Base-by-base conservation (phyloP, 164 flowering plant genomes). In the Tetrastigma voinierianum region DNA sequence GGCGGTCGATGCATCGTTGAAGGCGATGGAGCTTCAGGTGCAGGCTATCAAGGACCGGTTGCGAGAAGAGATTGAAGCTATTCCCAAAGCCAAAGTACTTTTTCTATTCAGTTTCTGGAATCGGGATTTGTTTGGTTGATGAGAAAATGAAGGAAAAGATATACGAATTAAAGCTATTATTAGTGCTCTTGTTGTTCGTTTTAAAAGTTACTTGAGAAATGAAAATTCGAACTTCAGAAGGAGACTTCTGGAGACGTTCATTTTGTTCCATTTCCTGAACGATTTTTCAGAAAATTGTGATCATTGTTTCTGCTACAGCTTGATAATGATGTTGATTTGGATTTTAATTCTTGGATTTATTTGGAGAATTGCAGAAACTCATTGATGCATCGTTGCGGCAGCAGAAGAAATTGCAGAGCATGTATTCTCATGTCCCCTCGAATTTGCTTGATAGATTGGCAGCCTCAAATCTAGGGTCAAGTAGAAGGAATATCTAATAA, bases 41-140 rank as follows among this genome's bases (percentile, higher is more conserved):
- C 86, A 87, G 61, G 77, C 86, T 15, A 86, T 94, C 68, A 90
- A 90, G 74, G 80, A 84, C 47, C 82, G 92, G 2, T 46, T 94
- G 70, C 84, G 87, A 14, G 96, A 91, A 59, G 98, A 94, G 57
- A 73, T 82, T 25, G 77, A 76, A 74, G 91, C 95, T 3, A 82
- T 94, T 51, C 96, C 96, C 51, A 94, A 94, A 79, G 97, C 96
- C 48, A 90, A 86, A 65, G 97, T 86, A 52, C n/a, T 17, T 57
- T 19, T 7, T 17, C 8, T 14, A 20, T 10, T 40, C 24, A 10
- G 7, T 17, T 17, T 46, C 1, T 10, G 2, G 14, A 44, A 14
- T 57, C 43, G 8, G 56, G 67, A 16, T 43, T 11, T 49, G 55
- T 25, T 45, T 55, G 32, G 45, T 23, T 46, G 59, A 13, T 56